Conservation (phyloP, 2,329 filamentous ascomycete species). For the Macrophomina tecta region DNA sequence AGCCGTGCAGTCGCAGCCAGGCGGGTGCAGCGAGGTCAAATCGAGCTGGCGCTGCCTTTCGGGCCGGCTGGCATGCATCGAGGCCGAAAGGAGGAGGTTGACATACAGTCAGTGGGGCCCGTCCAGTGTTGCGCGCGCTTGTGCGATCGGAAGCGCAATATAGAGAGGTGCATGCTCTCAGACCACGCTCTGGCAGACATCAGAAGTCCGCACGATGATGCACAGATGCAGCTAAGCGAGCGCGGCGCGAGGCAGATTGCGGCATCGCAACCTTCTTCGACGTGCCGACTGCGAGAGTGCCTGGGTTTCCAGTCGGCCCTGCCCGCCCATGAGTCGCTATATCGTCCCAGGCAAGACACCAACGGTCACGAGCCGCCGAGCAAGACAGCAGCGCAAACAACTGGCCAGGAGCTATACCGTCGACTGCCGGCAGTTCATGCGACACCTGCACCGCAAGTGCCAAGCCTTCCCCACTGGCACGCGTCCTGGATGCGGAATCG, state of each 20-base stretch:
- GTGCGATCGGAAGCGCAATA: not conserved
- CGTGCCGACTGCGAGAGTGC: not conserved
- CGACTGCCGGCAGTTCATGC: not conserved
- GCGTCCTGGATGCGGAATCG: not conserved
- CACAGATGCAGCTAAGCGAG: conserved; percentile 6
- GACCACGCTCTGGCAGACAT: not conserved
- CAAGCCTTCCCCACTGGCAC: conserved; percentile 6
- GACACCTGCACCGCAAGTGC: not conserved
- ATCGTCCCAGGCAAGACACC: not conserved
- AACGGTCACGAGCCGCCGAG: not conserved
- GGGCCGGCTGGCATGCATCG: conserved; percentile 3
- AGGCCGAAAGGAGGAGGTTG: conserved; percentile 16
- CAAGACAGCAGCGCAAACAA: not conserved
- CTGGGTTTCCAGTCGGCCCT: conserved; percentile 5
- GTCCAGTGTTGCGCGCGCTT: not conserved
- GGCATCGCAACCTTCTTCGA: conserved; percentile 13
- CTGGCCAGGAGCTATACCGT: not conserved
- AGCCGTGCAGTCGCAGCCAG: conserved; percentile 1
- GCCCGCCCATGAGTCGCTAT: not conserved
- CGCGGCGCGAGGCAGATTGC: not conserved
- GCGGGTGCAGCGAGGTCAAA: not conserved
- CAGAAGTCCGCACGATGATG: not conserved
- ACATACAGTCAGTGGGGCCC: not conserved
- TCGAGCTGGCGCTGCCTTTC: not conserved
- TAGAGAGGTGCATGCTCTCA: not conserved